Evolutionary conservation across 495 filamentous ascomycete species (phyloP).

Genomic region (Evernia prunastri): DNA sequence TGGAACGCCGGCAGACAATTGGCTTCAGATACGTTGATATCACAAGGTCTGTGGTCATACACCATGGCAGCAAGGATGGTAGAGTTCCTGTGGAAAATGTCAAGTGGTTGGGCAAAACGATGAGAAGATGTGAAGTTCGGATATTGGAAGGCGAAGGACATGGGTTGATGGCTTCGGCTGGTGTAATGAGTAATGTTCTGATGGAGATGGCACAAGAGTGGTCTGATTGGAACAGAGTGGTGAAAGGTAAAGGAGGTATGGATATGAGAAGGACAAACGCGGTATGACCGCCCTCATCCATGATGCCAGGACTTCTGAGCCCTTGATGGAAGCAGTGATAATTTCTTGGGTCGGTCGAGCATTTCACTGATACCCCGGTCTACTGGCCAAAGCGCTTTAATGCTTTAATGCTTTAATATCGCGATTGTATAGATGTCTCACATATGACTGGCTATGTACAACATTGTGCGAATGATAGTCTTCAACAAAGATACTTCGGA

Average conservation of each 20-base stretch:
- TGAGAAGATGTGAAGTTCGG: constrained; percentile 86
- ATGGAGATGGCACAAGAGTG: constrained; percentile 92
- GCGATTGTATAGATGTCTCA: neutral
- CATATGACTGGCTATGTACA: neutral
- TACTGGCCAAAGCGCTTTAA: constrained; percentile 7
- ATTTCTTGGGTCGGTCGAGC: neutral
- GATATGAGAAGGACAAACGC: constrained; percentile 22
- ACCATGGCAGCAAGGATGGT: constrained; percentile 86
- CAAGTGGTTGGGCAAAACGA: constrained; percentile 86
- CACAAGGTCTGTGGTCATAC: constrained; percentile 80
- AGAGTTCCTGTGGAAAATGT: constrained; percentile 94
- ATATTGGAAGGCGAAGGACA: constrained; percentile 90
- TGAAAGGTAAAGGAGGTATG: constrained; percentile 41
- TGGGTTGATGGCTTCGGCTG: constrained; percentile 90
- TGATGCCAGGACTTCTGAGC: neutral
- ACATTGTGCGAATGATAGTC: neutral
- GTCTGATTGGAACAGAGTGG: constrained; percentile 79
- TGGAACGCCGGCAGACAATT: constrained; percentile 86
- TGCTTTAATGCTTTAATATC: neutral
- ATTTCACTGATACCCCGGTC: constrained; percentile 15
- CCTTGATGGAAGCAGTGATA: neutral
- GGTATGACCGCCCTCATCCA: neutral
- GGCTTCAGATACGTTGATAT: constrained; percentile 98
- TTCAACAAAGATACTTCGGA: neutral
- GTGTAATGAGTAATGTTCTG: constrained; percentile 85